Conservation (phyloP, 495 filamentous ascomycete species). For the Pseudoneurospora amorphoporcata region DNA sequence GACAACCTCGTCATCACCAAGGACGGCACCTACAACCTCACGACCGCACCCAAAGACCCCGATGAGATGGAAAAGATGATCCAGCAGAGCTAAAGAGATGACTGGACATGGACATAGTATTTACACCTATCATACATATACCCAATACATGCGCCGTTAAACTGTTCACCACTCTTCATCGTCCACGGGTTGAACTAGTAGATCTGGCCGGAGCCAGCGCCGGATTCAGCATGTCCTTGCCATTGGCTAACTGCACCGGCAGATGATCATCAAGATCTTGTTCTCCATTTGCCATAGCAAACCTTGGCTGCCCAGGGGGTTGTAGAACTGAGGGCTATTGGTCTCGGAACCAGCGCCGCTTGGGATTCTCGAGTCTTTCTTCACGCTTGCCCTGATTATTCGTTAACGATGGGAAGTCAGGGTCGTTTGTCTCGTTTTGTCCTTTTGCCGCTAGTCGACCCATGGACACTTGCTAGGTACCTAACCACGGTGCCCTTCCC, state of each 20-base stretch:
- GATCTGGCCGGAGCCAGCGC: neutral
- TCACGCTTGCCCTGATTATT: no score
- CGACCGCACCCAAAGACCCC: constrained; percentile 60
- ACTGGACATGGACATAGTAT: neutral
- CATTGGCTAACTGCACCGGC: neutral
- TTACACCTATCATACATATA: neutral
- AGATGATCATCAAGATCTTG: neutral
- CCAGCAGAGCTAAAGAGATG: constrained; percentile 12
- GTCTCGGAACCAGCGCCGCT: neutral
- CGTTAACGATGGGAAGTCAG: no score
- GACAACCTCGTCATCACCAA: constrained; percentile 73
- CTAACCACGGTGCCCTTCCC: neutral
- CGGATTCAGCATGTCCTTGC: neutral
- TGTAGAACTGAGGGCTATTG: neutral
- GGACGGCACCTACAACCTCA: constrained; percentile 69
- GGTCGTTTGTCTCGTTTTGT: neutral
- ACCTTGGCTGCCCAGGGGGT: neutral
- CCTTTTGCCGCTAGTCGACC: neutral
- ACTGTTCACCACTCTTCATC: neutral
- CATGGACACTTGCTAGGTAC: no score
- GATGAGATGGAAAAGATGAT: constrained; percentile 59
- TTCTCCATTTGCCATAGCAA: neutral
- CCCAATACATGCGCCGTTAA: neutral
- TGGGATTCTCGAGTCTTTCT: neutral
- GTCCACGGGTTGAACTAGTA: neutral